Base-by-base conservation (phyloP, 331 rosid species). In the Phaseolus coccineus region DNA sequence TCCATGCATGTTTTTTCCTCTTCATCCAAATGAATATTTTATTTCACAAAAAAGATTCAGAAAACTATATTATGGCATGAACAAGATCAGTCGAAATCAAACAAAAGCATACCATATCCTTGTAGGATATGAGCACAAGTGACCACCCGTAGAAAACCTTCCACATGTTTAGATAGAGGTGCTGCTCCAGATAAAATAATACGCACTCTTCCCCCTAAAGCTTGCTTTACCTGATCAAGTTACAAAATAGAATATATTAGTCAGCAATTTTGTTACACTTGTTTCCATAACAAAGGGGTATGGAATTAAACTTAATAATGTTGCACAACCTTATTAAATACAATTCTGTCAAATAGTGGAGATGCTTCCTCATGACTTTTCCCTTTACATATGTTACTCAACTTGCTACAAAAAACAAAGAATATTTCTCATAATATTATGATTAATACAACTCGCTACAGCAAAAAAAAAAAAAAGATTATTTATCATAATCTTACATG, bases 111-210 rank as follows among this genome's bases (percentile, higher is more conserved):
- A 94, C 98, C 98, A 84, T 92, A 94, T 92, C 98, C 98, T 89
- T 94, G 98, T 73, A 94, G 69, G 81, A 94, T 89, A 85, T 87
- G 93, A 77, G 94, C 87, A 77, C 98, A 94, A 13, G 97, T 76
- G 67, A 94, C 98, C 71, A 94, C 98, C 76, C 97, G 86, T 51
- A 94, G 76, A 87, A 82, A 94, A 72, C 90, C 53, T 86, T 94
- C 98, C 27, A 94, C 97, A 19, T 92, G 97, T 64, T 51, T 77
- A 28, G 97, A 73, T 62, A 94, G 92, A 67, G 98, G 98, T 62
- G 98, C 98, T 44, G 95, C 98, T 84, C 98, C 98, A 70, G 97
- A 94, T 52, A 94, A 87, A 84, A 94, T 84, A 75, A 94, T 90
- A 46, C 98, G 90, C 25, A 94, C 93, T 1, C 78, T 88, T 71